Conservation (phyloP, 805 yeast species). For the Starmerella floricola region DNA sequence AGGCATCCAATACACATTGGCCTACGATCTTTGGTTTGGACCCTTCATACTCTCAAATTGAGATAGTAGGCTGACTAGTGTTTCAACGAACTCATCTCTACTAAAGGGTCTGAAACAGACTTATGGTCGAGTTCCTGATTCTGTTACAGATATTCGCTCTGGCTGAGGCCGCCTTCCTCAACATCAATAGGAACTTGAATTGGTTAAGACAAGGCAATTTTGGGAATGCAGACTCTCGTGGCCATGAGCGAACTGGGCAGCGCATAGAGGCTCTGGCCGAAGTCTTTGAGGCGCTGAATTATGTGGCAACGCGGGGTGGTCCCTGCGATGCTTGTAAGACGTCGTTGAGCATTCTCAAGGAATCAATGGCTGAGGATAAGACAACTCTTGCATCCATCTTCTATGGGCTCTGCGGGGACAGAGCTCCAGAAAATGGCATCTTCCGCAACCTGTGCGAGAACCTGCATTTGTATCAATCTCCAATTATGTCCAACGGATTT, state of each 20-base stretch:
- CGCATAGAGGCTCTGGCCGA: slow-evolving; percentile 10
- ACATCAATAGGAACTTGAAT: slow-evolving; percentile 7
- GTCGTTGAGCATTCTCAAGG: slow-evolving; percentile 8
- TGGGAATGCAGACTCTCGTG: slow-evolving; percentile 8
- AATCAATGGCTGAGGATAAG: slow-evolving; percentile 2
- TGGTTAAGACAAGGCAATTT: slow-evolving; percentile 13
- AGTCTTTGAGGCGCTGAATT: slow-evolving; percentile 11
- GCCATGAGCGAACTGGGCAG: slow-evolving; percentile 8
- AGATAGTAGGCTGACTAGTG: too few species aligned
- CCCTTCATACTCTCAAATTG: background rate
- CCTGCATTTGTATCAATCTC: slow-evolving; percentile 10
- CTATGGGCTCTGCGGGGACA: slow-evolving; percentile 16
- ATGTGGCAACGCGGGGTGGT: slow-evolving; percentile 15
- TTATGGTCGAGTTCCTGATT: background rate
- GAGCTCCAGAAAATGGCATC: slow-evolving; percentile 9
- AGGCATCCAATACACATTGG: background rate
- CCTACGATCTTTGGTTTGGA: background rate
- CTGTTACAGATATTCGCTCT: background rate
- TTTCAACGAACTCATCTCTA: too few species aligned
- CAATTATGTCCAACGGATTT: slow-evolving; percentile 12
- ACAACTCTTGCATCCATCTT: slow-evolving; percentile 7
- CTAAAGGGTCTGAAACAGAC: too few species aligned
- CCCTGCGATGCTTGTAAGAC: slow-evolving; percentile 20
- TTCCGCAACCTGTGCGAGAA: slow-evolving; percentile 12
- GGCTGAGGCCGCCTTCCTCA: background rate